Base-by-base conservation (phyloP, 1,139 yeast genomes). In the Taiozyma sp. region DNA sequence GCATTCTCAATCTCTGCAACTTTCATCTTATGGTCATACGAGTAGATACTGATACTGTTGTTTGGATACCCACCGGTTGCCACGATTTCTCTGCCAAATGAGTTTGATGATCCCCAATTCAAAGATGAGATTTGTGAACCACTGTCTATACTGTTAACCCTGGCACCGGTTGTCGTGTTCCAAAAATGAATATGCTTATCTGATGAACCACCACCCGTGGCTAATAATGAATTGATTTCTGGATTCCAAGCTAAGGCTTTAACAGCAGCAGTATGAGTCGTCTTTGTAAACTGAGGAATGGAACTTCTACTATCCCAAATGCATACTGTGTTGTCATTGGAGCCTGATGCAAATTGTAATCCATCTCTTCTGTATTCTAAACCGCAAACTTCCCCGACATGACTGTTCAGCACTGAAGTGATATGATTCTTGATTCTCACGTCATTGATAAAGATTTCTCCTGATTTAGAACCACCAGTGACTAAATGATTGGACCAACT, bases 231-330 rank as follows among this genome's bases (percentile, higher is more conserved):
- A 35, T 75, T 72, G 60, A 89, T 95, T 68, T 85, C 85, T 0
- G 98, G 99, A 64, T 96, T 88, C 97, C 97, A 95, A 16, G 95
- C 83, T 50, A 95, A 70, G 1, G 99, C 98, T 68, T 95, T 95
- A 16, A 93, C 97, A 0, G 99, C 99, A 0, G 98, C 97, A 43
- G 80, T 84, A 68, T 93, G 99, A 53, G 81, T 81, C 24, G 85
- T 79, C 64, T 90, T 88, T 22, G 85, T 73, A 66, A 85, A 88
- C 55, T 84, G 76, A 6, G 99, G 97, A 43, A 75, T 72, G 1
- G 76, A 73, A n/a, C 84, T 77, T 56, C 98, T 79, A 2, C 88
- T 87, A 66, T 93, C 99, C 99, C 99, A 93, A 49, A 93, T 85
- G 66, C 90, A 86, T 19, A 93, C 96, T 24, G 91, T 71, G 66